These are phyloP conservation scores for Aspergillus pseudoviridinutans DNA, from an alignment of 2,329 filamentous ascomycete species.

Conservation along the genomic window DNA sequence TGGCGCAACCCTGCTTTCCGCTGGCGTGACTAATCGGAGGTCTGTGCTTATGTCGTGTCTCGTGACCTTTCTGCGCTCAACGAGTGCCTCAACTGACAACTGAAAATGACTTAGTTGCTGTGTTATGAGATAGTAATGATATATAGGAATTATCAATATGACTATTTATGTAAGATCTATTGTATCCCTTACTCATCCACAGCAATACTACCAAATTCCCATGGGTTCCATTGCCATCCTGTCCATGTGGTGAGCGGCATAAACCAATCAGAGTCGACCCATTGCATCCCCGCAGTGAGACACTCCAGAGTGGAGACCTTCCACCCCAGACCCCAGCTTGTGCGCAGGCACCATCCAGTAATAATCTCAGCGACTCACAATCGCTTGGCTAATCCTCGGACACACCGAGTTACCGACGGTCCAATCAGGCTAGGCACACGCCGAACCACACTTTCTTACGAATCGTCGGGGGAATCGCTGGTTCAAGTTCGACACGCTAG, in stretches of 20 bases:
- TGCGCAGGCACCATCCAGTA: no score
- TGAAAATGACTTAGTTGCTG: not conserved
- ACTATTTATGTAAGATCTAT: no score
- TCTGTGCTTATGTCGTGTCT: not conserved
- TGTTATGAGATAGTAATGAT: not conserved
- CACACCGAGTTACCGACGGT: not conserved
- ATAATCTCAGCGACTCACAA: no score
- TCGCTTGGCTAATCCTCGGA: not conserved
- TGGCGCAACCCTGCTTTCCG: constrained; percentile 64
- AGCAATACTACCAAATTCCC: not conserved
- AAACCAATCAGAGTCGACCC: not conserved
- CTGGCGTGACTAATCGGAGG: constrained; percentile 45
- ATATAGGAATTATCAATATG: not conserved
- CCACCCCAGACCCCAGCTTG: not conserved
- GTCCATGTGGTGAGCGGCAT: no score
- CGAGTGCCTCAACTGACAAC: not conserved
- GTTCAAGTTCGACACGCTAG: not conserved
- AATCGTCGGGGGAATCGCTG: not conserved
- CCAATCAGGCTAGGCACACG: no score
- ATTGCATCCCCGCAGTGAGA: not conserved
- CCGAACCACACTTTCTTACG: not conserved
- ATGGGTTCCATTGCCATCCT: not conserved
- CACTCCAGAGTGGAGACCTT: not conserved
- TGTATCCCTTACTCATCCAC: no score
- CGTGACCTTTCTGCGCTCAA: no score